Percentiles rank a stretch among this genome's conserved stretches.
These are phyloP conservation scores for Kitagawia praeruptora DNA, from an alignment of 129 eudicot genomes.

Conservation along the genomic window DNA sequence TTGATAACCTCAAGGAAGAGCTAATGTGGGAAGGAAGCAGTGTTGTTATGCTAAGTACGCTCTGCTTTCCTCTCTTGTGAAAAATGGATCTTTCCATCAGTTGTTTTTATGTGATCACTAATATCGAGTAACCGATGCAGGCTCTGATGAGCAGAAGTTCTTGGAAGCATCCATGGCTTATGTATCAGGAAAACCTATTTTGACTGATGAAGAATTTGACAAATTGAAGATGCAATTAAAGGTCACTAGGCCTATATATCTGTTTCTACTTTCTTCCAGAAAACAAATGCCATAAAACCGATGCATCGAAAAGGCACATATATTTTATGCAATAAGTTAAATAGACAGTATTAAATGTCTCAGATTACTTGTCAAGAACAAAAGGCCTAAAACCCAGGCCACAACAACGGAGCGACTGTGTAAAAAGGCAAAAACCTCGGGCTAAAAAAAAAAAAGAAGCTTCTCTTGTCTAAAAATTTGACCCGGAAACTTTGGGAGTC, in stretches of 20 bases:
- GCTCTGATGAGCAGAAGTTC: constrained; percentile 92
- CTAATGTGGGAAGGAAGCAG: constrained; percentile 99
- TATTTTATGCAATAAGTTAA: background rate
- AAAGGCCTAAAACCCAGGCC: background rate
- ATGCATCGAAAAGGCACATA: background rate
- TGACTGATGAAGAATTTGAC: constrained; percentile 73
- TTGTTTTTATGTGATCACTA: constrained; percentile 6
- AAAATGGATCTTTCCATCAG: constrained; percentile 5
- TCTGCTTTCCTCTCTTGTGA: background rate
- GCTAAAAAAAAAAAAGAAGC: background rate
- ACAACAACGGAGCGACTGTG: background rate
- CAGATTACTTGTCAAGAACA: background rate
- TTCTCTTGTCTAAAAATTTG: background rate
- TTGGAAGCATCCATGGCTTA: constrained; percentile 97
- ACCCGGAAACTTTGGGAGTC: background rate
- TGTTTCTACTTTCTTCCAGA: background rate
- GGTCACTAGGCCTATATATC: constrained; percentile 27
- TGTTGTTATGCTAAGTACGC: constrained; percentile 88
- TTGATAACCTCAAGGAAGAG: constrained; percentile 98
- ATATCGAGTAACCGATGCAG: constrained; percentile 28
- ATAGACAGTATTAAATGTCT: background rate
- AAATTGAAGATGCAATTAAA: constrained; percentile 67
- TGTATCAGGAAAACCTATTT: constrained; percentile 73
- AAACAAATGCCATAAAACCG: background rate
- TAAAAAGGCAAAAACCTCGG: background rate